Base-by-base conservation (phyloP, 306 rosid genomes). In the Vigna nakashimae region DNA sequence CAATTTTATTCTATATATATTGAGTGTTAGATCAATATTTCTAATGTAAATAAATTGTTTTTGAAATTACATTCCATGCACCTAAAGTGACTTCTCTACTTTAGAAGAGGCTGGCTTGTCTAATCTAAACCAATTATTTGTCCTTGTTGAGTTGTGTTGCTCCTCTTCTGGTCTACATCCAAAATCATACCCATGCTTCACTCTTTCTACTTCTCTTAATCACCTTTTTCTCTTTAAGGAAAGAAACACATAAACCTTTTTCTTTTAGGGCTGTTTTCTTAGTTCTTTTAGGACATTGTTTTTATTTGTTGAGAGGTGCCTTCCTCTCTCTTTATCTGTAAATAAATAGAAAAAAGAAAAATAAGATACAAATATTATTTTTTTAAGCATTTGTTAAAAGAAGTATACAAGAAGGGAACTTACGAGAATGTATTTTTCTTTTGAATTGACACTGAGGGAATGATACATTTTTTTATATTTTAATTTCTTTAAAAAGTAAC, bases 161-260 rank as follows among this genome's bases (percentile, higher is more conserved):
- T 24, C 5, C 51, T 46, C 51, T 26, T 79, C 38, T 36, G 16
- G 63, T 75, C 74, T 17, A 64, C 42, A 36, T 77, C 75, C 69
- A 34, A 53, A 53, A 24, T n/a, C 4, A 43, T 45, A 2, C 50
- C 50, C 50, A 45, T 65, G 68, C 53, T 52, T 70, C 38, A 69
- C 59, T 62, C 26, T 46, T 8, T 28, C 42, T 45, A 18, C 17
- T 46, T 15, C 4, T 43, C 18, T 46, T 34, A 20, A 64, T 48
- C 36, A 18, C 34, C 48, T 48, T 58, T 57, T 45, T 68, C 42
- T n/a, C 14, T 56, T 22, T 2, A 9, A 6, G 36, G 0, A 14
- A 50, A 55, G 7, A 55, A 42, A 77, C 18, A 71, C 7, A 2
- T 0, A 6, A 7, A 40, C 45, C 11, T 40, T 40, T 1, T 46